These are phyloP conservation scores for Torulaspora delbrueckii DNA, from an alignment of 805 yeast species.

Conservation along the genomic window DNA sequence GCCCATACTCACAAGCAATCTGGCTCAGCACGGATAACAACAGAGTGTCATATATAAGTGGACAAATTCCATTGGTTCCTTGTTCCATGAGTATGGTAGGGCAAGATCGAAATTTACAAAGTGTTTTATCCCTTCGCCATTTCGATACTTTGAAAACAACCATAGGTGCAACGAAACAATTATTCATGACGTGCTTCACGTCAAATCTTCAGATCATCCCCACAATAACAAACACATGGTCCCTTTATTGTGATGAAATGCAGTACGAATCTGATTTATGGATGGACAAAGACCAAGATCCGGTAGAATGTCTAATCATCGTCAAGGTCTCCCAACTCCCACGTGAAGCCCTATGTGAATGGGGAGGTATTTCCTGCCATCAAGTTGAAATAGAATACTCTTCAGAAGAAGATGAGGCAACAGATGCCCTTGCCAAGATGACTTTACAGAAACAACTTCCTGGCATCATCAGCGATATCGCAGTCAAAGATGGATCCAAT, in stretches of 20 bases:
- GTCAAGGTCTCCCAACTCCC: constrained; percentile 59
- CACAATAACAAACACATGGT: constrained; percentile 43
- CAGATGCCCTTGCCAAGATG: background rate
- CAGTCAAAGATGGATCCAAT: constrained; percentile 4
- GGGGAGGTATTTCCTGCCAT: constrained; percentile 62
- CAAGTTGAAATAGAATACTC: constrained; percentile 36
- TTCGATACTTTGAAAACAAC: constrained; percentile 57
- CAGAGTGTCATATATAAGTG: constrained; percentile 62
- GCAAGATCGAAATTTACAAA: constrained; percentile 32
- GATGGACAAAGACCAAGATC: constrained; percentile 26
- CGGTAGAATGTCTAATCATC: constrained; percentile 39
- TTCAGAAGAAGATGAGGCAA: constrained; percentile 35
- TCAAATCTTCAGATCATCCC: constrained; percentile 34
- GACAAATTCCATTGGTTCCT: constrained; percentile 87
- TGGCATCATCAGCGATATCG: background rate
- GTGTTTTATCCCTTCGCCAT: constrained; percentile 68
- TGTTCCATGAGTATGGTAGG: constrained; percentile 50
- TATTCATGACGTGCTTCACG: constrained; percentile 53
- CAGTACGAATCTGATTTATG: constrained; percentile 20
- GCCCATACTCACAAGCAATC: constrained; percentile 91
- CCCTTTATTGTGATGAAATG: constrained; percentile 36
- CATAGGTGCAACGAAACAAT: constrained; percentile 42
- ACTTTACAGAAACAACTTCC: background rate
- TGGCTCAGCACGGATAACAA: constrained; percentile 42
- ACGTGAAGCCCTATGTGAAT: constrained; percentile 59